Evolutionary conservation across 352 stramenopile genomes (phyloP).

Genomic region (Globisporangium recalcitrans): DNA sequence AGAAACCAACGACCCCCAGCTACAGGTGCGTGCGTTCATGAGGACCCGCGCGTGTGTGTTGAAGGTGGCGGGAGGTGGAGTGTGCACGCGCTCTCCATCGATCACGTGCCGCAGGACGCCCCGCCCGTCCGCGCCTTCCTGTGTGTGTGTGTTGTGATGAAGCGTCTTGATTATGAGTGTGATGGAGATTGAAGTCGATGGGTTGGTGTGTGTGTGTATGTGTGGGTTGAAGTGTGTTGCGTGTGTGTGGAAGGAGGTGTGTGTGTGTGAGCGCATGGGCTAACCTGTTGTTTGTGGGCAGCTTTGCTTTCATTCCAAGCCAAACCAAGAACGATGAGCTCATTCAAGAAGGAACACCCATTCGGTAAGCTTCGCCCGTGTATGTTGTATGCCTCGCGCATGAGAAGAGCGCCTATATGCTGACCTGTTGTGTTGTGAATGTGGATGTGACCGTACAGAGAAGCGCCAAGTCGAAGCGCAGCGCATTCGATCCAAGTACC

Average conservation of each 20-base stretch:
- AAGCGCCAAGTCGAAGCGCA: slow-evolving; percentile 97
- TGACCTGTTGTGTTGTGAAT: not conserved
- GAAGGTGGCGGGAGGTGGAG: too few species aligned
- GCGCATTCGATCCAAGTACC: slow-evolving; percentile 98
- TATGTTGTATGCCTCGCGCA: not conserved
- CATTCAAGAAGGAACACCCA: slow-evolving; percentile 89
- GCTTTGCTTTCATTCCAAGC: not conserved
- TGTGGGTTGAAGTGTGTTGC: not conserved
- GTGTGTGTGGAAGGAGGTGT: not conserved
- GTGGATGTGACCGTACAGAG: slow-evolving; percentile 65
- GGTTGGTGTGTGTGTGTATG: not conserved
- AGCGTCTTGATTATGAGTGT: not conserved
- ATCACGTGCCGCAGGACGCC: not conserved
- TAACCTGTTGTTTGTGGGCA: not conserved
- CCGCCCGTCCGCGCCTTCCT: not conserved
- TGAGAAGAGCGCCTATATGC: not conserved
- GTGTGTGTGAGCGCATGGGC: not conserved
- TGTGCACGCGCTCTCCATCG: not conserved
- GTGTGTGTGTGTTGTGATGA: not conserved
- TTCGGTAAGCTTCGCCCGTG: slow-evolving; percentile 62
- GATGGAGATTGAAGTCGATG: not conserved
- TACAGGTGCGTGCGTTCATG: not conserved
- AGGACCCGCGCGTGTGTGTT: not conserved
- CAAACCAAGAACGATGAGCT: slow-evolving; percentile 55
- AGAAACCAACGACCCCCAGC: slow-evolving; percentile 4